Conservation (phyloP, 768 basidiomycete genomes). For the Suillus plorans region DNA sequence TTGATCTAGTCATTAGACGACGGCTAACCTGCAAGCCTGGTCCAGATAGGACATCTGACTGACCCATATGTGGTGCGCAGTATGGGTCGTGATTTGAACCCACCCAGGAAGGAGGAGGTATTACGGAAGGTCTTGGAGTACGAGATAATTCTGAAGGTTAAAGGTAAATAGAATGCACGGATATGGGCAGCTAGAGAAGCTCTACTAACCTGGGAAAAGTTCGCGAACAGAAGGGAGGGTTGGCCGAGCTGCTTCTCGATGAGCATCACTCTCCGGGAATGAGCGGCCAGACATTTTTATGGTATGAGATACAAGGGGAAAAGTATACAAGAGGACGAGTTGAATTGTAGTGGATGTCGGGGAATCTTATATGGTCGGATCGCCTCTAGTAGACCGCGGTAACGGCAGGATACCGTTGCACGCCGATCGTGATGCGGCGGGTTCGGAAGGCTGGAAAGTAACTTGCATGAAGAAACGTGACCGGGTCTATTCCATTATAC, state of each 20-base stretch:
- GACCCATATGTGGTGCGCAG: constrained; percentile 22
- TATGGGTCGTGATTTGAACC: constrained; percentile 36
- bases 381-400: not conserved
- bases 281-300: constrained; percentile 30
- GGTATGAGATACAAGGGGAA: constrained; percentile 21
- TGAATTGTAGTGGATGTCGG: constrained; percentile 7
- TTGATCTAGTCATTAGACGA: not conserved
- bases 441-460: constrained; percentile 11
- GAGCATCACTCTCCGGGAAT: constrained; percentile 23
- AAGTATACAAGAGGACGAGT: constrained; percentile 10
- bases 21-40: constrained; percentile 31
- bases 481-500: constrained; percentile 22
- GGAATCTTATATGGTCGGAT: constrained; percentile 9
- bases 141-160: constrained; percentile 42
- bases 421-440: constrained; percentile 25
- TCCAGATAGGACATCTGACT: constrained; percentile 25
- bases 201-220: constrained; percentile 56
- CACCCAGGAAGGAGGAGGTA: constrained; percentile 42
- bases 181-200: not conserved
- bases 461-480: constrained; percentile 26
- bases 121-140: constrained; percentile 37
- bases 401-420: constrained; percentile 19
- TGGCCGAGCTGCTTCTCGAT: constrained; percentile 40
- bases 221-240: constrained; percentile 73
- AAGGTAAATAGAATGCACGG: constrained; percentile 1